Evolutionary conservation across 768 basidiomycete genomes (phyloP), one percentile per base, ranked within the genome.

Genomic region (Boletus subparvulus): DNA sequence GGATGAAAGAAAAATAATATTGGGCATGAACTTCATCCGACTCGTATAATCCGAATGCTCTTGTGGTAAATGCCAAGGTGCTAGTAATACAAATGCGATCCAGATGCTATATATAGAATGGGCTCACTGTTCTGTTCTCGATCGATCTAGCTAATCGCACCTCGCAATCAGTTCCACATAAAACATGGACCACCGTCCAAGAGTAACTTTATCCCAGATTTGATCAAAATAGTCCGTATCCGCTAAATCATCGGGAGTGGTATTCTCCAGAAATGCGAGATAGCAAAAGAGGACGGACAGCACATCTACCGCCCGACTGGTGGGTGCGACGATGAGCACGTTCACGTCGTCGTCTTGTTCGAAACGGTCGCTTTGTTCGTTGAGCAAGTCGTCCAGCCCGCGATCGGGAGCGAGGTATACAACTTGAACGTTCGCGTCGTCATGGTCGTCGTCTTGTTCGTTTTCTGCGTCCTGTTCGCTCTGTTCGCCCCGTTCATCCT

Each of bases 241-340:
- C 45, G 21, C 17, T 7, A 47, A 0, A 6, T 44, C 13, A 11
- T 50, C 47, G n/a, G 39, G 28, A 0, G 42, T 28, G 10, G 28
- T 13, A 21, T 30, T 53, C 12, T 58, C 47, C n/a, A 65, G 35
- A 41, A 56, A 65, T 14, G 49, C 39, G 40, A 62, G 60, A 37
- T 54, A 65, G 50, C 50, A 56, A 42, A 62, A 41, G 16, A 59
- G 40, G 39, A 65, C 7, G n/a, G 56, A 46, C 17, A 56, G 10
- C 0, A 65, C 56, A 21, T 65, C 61, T 1, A 47, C 52, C 40
- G 46, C 59, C 6, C 63, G 37, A n/a, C 17, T 6, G 11, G 41
- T 32, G 9, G 62, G 63, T 10, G 63, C 53, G 39, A 62, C 52
- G 28, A 64, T 47, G 36, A 65, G 55, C 11, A 43, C 50, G 36